Evolutionary conservation across 2,329 filamentous ascomycete species (phyloP).

Genomic region (Diplodia corticola): DNA sequence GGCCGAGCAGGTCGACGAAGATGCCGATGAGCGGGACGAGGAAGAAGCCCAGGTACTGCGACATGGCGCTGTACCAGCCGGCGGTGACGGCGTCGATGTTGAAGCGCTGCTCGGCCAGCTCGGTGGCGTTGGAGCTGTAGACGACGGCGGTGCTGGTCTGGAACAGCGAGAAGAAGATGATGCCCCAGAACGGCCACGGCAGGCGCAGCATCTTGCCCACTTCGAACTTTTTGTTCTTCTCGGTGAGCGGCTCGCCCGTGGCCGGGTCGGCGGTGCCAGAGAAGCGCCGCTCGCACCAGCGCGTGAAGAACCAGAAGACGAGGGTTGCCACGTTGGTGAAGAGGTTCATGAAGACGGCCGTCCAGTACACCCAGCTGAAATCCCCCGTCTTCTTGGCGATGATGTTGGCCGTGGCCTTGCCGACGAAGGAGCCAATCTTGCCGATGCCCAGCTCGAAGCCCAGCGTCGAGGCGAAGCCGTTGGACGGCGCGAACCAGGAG

Average conservation of each 20-base stretch:
- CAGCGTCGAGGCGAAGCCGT: conserved; percentile 61
- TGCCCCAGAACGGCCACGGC: conserved; percentile 61
- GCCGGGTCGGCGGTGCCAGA: conserved; percentile 53
- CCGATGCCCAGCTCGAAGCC: conserved; percentile 62
- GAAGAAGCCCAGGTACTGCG: conserved; percentile 61
- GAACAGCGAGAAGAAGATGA: conserved; percentile 59
- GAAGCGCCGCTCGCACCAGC: conserved; percentile 52
- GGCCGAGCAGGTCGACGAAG: conserved; percentile 58
- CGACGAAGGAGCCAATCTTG: conserved; percentile 62
- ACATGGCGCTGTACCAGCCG: conserved; percentile 61
- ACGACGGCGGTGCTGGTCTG: conserved; percentile 58
- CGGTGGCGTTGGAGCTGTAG: conserved; percentile 60
- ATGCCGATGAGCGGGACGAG: conserved; percentile 58
- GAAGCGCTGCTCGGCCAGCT: conserved; percentile 62
- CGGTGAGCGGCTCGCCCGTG: conserved; percentile 60
- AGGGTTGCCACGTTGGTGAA: conserved; percentile 60
- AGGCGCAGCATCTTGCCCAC: conserved; percentile 56
- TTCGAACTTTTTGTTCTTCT: conserved; percentile 48
- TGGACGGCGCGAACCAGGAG: conserved; percentile 62
- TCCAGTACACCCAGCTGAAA: conserved; percentile 65
- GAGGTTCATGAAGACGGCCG: conserved; percentile 62
- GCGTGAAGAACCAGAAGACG: conserved; percentile 58
- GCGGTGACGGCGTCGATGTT: conserved; percentile 55
- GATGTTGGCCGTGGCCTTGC: conserved; percentile 61
- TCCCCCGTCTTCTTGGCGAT: conserved; percentile 60